Percentiles rank a stretch among this genome's conserved stretches.
These are phyloP conservation scores for Aspergillus flavus DNA, from an alignment of 2,329 filamentous ascomycete species.

Conservation along the genomic window DNA sequence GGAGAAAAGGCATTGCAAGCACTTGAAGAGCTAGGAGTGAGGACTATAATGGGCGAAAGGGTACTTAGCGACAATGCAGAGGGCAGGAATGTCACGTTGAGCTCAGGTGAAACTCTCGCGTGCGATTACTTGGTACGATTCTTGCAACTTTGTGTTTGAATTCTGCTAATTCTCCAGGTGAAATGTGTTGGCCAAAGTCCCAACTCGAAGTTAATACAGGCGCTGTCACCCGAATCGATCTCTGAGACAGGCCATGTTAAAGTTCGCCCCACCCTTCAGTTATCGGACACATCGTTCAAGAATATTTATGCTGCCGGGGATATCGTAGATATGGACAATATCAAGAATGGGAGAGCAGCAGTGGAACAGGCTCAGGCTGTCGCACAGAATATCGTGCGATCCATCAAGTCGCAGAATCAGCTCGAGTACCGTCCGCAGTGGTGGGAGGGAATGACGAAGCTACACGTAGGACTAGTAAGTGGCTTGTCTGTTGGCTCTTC, in stretches of 20 bases:
- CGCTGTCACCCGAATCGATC: constrained; percentile 49
- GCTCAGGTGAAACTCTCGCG: constrained; percentile 48
- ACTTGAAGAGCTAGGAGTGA: constrained; percentile 51
- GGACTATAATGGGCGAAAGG: constrained; percentile 54
- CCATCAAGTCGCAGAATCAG: constrained; percentile 46
- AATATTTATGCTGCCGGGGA: constrained; percentile 68
- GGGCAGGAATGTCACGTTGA: constrained; percentile 50
- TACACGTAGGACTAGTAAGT: constrained; percentile 58
- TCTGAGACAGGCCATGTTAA: constrained; percentile 54
- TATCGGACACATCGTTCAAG: constrained; percentile 50
- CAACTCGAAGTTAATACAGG: constrained; percentile 53
- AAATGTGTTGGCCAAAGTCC: constrained; percentile 64
- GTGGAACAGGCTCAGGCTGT: constrained; percentile 57
- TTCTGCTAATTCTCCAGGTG: constrained; percentile 43
- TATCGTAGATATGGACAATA: constrained; percentile 56
- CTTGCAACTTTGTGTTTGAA: background rate
- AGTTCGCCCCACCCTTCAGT: constrained; percentile 60
- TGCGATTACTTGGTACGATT: constrained; percentile 54
- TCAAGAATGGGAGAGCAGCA: constrained; percentile 59
- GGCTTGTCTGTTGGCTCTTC: background rate
- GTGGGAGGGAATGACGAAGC: constrained; percentile 55
- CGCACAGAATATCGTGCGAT: constrained; percentile 57
- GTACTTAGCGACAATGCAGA: constrained; percentile 14
- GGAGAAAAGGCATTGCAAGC: constrained; percentile 43
- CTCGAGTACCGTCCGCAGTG: constrained; percentile 48